Evolutionary conservation across 23 red algal species (phyloP), one percentile per base, ranked within the genome.

Genomic region (Cyanidioschyzon merolae): DNA sequence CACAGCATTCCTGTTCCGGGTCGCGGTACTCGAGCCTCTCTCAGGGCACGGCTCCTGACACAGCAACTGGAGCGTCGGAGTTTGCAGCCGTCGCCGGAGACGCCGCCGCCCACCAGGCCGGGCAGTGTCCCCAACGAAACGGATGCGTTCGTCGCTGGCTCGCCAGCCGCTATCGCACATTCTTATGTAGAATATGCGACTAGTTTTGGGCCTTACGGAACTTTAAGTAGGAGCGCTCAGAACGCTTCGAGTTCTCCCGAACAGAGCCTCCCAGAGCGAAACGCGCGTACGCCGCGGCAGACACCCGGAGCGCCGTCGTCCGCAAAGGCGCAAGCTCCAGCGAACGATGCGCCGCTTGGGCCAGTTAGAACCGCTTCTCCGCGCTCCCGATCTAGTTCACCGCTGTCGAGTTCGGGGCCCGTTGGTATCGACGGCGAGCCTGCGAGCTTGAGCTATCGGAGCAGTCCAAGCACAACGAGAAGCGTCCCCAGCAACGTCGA

Each of bases 121-220:
- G n/a, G n/a, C n/a, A n/a, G n/a, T n/a, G n/a, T n/a, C n/a, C n/a
- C n/a, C n/a, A n/a, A n/a, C n/a, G n/a, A n/a, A n/a, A n/a, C n/a
- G n/a, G 45, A 54, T 7, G 21, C 45, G 45, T 54, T 21, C 12
- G 21, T 54, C 21, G 45, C 45, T 15, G 45, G 45, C 12, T 54
- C 45, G 21, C 45, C 45, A 54, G 45, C 21, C 12, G 63, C 63
- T 27, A 71, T 71, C 29, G 63, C 63, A 3, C 63, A 35, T 32
- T 71, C 63, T 35, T 71, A 71, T 27, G 29, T 32, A 27, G 63
- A 25, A 35, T 71, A 71, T 35, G 63, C 63, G n/a, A 71, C 63
- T 35, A 32, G n/a, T 7, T 71, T 71, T 27, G 63, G 63, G 3
- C 63, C 63, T 25, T 71, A 71, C 21, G 45, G 45, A 15, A 21